Base-by-base conservation (phyloP, 2,329 filamentous ascomycete species). In the Calonectria pseudoreteaudii region DNA sequence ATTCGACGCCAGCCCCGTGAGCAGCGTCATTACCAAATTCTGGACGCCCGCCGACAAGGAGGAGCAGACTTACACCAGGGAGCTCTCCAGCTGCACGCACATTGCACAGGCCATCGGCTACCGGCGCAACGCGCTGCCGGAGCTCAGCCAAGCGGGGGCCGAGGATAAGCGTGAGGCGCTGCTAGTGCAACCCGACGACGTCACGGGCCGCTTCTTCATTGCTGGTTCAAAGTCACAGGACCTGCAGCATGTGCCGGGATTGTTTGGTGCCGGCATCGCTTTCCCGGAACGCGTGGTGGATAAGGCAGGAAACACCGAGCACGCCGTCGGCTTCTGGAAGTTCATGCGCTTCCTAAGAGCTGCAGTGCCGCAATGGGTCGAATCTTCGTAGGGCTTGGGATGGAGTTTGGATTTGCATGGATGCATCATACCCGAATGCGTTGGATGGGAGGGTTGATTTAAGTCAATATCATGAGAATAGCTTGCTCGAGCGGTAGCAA, bases 251-350 rank as follows among this genome's bases (percentile, higher is more conserved):
- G 26, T 78, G n/a, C 87, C 86, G 2, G 90, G 90, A 0, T 78
- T 93, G 23, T 91, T 88, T 79, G 91, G 90, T 3, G 91, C 91
- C 0, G 91, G 91, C 0, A 93, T 93, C 77, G 91, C 91, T 0
- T 93, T 90, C 77, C 91, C 91, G 0, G 90, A 93, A 79, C 84
- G 86, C 30, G 90, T 92, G 8, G 87, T 87, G 11, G 91, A 93
- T 84, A 91, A 91, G 1, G 83, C 87, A 50, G 91, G 91, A 0
- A 92, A 92, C 80, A 88, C 90, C 10, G 91, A 93, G 82, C 86
- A 88, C 78, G 90, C 90, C 0, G 91, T 93, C 66, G 91, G 91
- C 0, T 88, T 93, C 79, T 91, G 86, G 80, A 93, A 93, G 82
- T 93, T 93, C 76, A 92, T 93, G 90, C 90, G 87, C 60, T 92